Evolutionary conservation across 768 basidiomycete species (phyloP).

Genomic region (Tephrocybe sp.): DNA sequence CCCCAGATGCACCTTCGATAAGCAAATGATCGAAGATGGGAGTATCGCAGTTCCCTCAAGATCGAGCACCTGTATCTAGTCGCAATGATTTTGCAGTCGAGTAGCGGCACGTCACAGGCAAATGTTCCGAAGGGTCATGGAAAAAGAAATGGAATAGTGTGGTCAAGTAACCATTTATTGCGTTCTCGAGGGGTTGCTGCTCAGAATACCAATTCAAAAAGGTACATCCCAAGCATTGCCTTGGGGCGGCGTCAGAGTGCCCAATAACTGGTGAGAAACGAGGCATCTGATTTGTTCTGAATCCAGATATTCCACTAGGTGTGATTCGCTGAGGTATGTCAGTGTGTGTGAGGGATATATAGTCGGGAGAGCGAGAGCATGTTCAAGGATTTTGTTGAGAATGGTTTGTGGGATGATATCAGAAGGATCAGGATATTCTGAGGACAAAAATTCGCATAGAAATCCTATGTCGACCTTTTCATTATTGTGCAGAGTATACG

Average conservation of each 20-base stretch:
- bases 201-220: conserved; percentile 29
- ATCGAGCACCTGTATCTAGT: not conserved
- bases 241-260: conserved; percentile 24
- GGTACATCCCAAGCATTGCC: conserved; percentile 28
- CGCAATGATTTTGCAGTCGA: not conserved
- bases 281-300: conserved; percentile 22
- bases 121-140: not conserved
- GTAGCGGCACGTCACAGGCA: conserved; percentile 1
- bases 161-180: conserved; percentile 26
- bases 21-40: conserved; percentile 19
- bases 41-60: conserved; percentile 7
- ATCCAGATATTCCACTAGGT: conserved; percentile 16
- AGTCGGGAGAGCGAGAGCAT: conserved; percentile 24
- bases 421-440: conserved; percentile 14
- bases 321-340: conserved; percentile 17
- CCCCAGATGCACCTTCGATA: conserved; percentile 19
- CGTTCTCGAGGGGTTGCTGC: conserved; percentile 23
- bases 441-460: conserved; percentile 16
- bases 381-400: conserved; percentile 22
- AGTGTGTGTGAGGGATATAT: conserved; percentile 24
- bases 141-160: conserved; percentile 27
- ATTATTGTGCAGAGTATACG: conserved; percentile 28
- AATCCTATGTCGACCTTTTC: conserved; percentile 21
- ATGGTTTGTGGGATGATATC: conserved; percentile 8
- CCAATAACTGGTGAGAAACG: conserved; percentile 28